Evolutionary conservation across 2,329 filamentous ascomycete species (phyloP), one percentile per base, ranked within the genome.

Genomic region (Akanthomyces uredinophilus): DNA sequence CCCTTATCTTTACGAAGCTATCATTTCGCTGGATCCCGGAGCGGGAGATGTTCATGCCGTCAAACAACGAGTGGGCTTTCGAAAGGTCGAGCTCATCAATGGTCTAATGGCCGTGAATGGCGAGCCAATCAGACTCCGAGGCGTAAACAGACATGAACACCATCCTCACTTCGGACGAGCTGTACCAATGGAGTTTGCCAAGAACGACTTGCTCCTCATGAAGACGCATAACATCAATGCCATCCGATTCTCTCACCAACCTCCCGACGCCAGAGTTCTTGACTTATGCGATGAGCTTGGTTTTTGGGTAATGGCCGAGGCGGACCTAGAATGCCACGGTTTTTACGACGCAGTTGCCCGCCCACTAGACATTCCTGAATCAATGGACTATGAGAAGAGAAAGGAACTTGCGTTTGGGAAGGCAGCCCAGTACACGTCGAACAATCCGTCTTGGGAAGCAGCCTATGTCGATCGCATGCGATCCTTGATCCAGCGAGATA

Each of bases 211-310:
- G 1, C 68, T 87, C 2, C 75, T 86, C 4, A 91, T 91, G 87
- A 91, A 91, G 72, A 77, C 74, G 7, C 82, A 89, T 75, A 90
- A 90, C 67, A 81, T 91, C 73, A 91, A 91, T 65, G 85, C 88
- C 0, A 78, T 91, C 5, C 84, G 88, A 0, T 87, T 83, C 57
- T 87, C 83, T 1, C 88, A 91, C 69, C 87, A 91, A 64, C 85
- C 87, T 0, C 86, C 84, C n/a, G 81, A 88, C 65, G 81, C 83
- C 1, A 75, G 77, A 3, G 68, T 89, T 1, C 83, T 85, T 37
- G 83, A 85, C 56, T 73, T 89, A 1, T 83, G 83, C 6, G 85
- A 89, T 65, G 84, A 88, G 70, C 77, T 89, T n/a, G 87, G 87
- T 0, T 75, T 89, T 13, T 89, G 85, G 82, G 81, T 82, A 2